phyloP scores from a whole-genome alignment of 768 basidiomycete species.

The Chiua virens region DNA sequence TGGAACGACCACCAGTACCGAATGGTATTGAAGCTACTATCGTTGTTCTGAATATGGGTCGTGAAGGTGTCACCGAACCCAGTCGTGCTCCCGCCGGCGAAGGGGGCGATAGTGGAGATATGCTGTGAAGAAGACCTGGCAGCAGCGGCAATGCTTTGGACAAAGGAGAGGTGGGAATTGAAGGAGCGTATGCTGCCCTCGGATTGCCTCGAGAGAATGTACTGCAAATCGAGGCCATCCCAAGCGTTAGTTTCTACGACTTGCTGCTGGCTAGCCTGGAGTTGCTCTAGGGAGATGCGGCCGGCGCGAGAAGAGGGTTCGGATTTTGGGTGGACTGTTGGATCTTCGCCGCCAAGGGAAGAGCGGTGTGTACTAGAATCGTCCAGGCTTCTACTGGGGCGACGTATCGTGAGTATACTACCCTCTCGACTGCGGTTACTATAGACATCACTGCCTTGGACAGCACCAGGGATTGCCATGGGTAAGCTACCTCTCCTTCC shows the following conservation, averaged over 20 bases:
- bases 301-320: constrained; percentile 44
- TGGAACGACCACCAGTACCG: constrained; percentile 59
- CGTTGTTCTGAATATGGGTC: constrained; percentile 35
- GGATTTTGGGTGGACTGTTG: constrained; percentile 45
- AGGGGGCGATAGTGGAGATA: constrained; percentile 17
- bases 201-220: constrained; percentile 37
- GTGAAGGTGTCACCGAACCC: constrained; percentile 43
- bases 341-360: constrained; percentile 21
- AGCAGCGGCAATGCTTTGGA: neutral
- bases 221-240: constrained; percentile 47
- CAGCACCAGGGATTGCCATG: constrained; percentile 53
- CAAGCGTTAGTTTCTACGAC: constrained; percentile 3
- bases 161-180: constrained; percentile 22
- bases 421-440: constrained; percentile 52
- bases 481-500: constrained; percentile 57
- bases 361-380: constrained; percentile 34
- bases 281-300: constrained; percentile 53
- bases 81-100: constrained; percentile 33
- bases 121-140: constrained; percentile 28
- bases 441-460: constrained; percentile 17
- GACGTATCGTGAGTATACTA: constrained; percentile 56
- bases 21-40: constrained; percentile 43
- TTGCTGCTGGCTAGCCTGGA: constrained; percentile 22
- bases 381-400: constrained; percentile 61
- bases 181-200: constrained; percentile 37